phyloP scores from a whole-genome alignment of 805 yeast genomes.

The Saccharomycopsis sp. region DNA sequence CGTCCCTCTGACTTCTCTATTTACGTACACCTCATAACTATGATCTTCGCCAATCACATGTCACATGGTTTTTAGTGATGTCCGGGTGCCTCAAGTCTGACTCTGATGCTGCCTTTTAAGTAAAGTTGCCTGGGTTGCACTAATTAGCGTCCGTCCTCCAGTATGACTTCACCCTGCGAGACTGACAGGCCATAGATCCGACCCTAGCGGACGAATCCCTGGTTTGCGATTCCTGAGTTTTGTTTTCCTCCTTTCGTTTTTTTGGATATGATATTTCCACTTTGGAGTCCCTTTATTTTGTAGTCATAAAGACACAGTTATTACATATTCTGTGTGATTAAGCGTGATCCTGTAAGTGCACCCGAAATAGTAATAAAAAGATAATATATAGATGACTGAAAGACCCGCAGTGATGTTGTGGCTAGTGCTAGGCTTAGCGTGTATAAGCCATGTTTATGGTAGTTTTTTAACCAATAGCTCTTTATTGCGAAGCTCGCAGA shows the following conservation, averaged over 20 bases:
- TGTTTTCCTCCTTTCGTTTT: neutral
- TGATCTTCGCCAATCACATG: neutral
- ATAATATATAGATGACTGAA: too few relatives aligned
- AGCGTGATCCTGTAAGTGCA: too few relatives aligned
- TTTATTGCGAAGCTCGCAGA: neutral
- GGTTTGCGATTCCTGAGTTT: neutral
- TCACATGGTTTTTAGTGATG: neutral
- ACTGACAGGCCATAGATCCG: too few relatives aligned
- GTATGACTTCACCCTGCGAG: too few relatives aligned
- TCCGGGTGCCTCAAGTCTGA: neutral
- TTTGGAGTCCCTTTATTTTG: too few relatives aligned
- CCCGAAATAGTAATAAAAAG: too few relatives aligned
- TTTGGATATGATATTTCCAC: too few relatives aligned
- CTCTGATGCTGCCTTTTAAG: neutral
- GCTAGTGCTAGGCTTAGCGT: neutral
- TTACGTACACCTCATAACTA: too few relatives aligned
- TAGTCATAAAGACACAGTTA: neutral
- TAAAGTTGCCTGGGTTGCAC: neutral
- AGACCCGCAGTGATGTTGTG: neutral
- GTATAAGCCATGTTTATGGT: neutral
- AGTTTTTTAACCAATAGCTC: neutral
- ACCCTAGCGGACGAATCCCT: neutral
- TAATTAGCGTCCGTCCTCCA: too few relatives aligned
- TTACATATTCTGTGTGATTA: too few relatives aligned
- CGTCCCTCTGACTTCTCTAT: too few relatives aligned